phyloP scores from a whole-genome alignment of 495 filamentous ascomycete species.

The Astrothelium macrocarpum region DNA sequence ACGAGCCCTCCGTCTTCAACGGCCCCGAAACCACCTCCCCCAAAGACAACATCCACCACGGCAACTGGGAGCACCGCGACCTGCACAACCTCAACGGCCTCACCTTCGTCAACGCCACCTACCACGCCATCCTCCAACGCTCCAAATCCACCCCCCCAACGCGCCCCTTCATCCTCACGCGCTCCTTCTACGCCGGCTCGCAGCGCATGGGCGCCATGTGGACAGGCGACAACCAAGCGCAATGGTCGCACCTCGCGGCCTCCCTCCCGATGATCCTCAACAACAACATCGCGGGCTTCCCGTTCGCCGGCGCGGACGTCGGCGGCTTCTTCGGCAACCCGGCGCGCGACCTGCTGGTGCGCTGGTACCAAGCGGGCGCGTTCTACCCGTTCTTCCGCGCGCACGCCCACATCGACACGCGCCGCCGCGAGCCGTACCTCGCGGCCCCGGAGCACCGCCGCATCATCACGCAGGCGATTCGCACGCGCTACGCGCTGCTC shows the following conservation, averaged over 20 bases:
- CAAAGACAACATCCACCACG: slow-evolving; percentile 88
- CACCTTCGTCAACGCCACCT: slow-evolving; percentile 89
- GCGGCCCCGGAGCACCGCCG: slow-evolving; percentile 71
- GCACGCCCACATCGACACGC: slow-evolving; percentile 95
- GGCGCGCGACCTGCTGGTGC: slow-evolving; percentile 73
- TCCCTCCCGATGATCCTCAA: slow-evolving; percentile 87
- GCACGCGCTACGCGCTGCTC: slow-evolving; percentile 79
- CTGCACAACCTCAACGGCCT: slow-evolving; percentile 91
- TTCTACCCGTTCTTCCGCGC: slow-evolving; percentile 99
- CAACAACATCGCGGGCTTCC: slow-evolving; percentile 85
- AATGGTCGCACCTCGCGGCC: slow-evolving; percentile 79
- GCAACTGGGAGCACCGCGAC: slow-evolving; percentile 92
- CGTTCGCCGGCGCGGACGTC: slow-evolving; percentile 91
- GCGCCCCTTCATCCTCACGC: slow-evolving; percentile 84
- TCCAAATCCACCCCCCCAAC: slow-evolving; percentile 60
- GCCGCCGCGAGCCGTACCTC: slow-evolving; percentile 88
- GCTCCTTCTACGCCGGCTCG: slow-evolving; percentile 80
- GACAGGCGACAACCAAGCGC: slow-evolving; percentile 94
- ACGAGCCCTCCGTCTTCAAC: slow-evolving; percentile 97
- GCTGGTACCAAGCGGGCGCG: slow-evolving; percentile 94
- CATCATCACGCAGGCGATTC: slow-evolving; percentile 79
- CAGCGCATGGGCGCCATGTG: slow-evolving; percentile 92
- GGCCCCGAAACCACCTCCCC: slow-evolving; percentile 97
- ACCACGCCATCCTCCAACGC: slow-evolving; percentile 67
- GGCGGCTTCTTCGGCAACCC: slow-evolving; percentile 98